Evolutionary conservation across 768 basidiomycete genomes (phyloP), one percentile per base, ranked within the genome.

Genomic region (Boletales sp.): DNA sequence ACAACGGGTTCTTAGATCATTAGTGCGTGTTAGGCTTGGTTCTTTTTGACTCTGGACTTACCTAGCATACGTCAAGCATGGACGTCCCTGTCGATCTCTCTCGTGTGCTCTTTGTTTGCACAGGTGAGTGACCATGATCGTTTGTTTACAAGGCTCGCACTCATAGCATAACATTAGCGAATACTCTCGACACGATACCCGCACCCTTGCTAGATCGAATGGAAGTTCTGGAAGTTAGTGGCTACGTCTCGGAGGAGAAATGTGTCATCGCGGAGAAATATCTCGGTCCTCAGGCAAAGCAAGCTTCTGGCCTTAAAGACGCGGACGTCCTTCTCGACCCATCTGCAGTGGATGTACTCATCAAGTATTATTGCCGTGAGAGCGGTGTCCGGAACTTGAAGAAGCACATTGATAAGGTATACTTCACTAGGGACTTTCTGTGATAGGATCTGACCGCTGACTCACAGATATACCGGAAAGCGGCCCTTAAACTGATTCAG

Each of bases 391-490:
- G 96, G 43, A 93, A 94, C 63, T 63, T 99, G 66, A 98, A 98
- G 83, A 98, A 99, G 72, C 90, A 94, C 61, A 95, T 99, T 48
- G 95, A 99, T 63, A 98, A 98, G 84, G 93, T 92, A 52, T 2
- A 43, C 15, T 34, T n/a, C 6, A 32, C n/a, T 28, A n/a, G 12
- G 62, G 8, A 1, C 8, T 9, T 36, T 21, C 12, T 33, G 10
- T 7, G 17, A 28, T 15, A 1, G 25, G 37, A 3, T 30, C 47
- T 51, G 42, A 59, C 25, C 5, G 44, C 30, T 18, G 10, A 8
- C 42, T 46, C 15, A 18, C 49, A 97, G 93, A 94, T 99, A 50
- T 98, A 94, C 70, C 83, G 96, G 53, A 99, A 99, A 67, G 90
- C 94, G 13, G 94, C 95, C 0, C 73, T 95, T 57, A 91, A 87